Base-by-base conservation (phyloP, 2,329 filamentous ascomycete species). In the Stachybotrys echinatus region DNA sequence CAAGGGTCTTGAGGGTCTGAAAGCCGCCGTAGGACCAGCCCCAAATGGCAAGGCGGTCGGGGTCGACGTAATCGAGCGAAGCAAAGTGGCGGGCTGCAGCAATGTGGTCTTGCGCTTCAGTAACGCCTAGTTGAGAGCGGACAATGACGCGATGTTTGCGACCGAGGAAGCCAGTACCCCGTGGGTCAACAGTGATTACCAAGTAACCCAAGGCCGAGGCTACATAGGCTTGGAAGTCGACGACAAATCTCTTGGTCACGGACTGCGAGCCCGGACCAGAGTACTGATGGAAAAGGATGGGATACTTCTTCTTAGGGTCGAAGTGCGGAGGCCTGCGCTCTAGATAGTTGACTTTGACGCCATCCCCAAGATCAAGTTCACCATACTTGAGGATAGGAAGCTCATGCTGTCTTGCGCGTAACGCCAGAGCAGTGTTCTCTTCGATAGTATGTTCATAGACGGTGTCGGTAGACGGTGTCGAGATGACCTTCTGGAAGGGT, bases 11-110 rank as follows among this genome's bases (percentile, higher is more conserved):
- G 61, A 99, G 79, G 6, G 94, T 89, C 75, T 89, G 88, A 75
- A 95, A 99, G 12, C 94, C 94, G 51, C 94, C 94, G 63, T 94
- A 99, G 55, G 89, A 95, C 94, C 94, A 99, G 45, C 94, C 94
- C 94, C 94, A 99, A 63, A 99, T 95, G 19, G 91, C 92, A 58
- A 99, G 82, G 49, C 88, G 83, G 6, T 83, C 77, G 22, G 80
- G 75, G 65, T 99, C 95, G 14, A 96, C 85, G 66, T 99, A 97
- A 14, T 79, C 70, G 64, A 90, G 92, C 37, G 75, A 73, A 0
- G 87, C 86, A 85, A 90, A 97, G 56, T 87, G 82, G 68, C 92
- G 88, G 4, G 89, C 94, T 1, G 91, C 88, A 22, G 85, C 88
- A 57, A 99, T 97, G 67, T 99, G 94, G 67, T 97, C 94, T 38